A percentile compares a stretch with the other conserved stretches of the same genome.
These are phyloP conservation scores for Talaromyces pinophilus DNA, from an alignment of 2,329 filamentous ascomycete genomes.

Conservation along the genomic window DNA sequence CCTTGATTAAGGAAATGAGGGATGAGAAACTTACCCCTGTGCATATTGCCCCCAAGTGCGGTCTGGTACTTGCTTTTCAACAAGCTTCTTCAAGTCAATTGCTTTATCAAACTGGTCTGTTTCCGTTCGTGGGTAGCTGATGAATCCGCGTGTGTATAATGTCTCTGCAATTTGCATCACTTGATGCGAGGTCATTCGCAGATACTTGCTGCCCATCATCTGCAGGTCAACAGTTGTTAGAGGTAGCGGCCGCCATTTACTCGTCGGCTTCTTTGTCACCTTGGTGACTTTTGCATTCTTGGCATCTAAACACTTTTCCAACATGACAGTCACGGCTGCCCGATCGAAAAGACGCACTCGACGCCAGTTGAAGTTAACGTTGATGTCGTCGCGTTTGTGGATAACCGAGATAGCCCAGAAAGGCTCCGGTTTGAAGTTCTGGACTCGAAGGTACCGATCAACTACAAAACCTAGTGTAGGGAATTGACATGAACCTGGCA, in stretches of 20 bases:
- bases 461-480: conserved; percentile 96
- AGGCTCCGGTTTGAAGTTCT: conserved; percentile 86
- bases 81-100: conserved; percentile 77
- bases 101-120: conserved; percentile 92
- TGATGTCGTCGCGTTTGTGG: conserved; percentile 73
- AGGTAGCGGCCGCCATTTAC: conserved; percentile 90
- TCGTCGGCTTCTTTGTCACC: conserved; percentile 86
- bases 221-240: conserved; percentile 95
- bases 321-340: conserved; percentile 74
- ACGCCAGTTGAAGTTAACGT: conserved; percentile 81
- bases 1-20: neutral
- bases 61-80: conserved; percentile 81
- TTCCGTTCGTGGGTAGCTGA: conserved; percentile 96
- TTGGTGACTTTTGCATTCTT: conserved; percentile 78
- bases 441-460: conserved; percentile 89
- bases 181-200: conserved; percentile 86
- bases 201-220: conserved; percentile 86
- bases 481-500: conserved; percentile 83
- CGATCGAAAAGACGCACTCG: conserved; percentile 85
- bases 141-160: conserved; percentile 91
- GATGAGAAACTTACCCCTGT: conserved; percentile 51
- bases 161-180: conserved; percentile 86
- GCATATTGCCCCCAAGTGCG: conserved; percentile 78
- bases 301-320: conserved; percentile 78
- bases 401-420: conserved; percentile 92